Evolutionary conservation across 2,329 filamentous ascomycete genomes (phyloP), one percentile per base, ranked within the genome.

Genomic region (Trematosphaeria pertusa): DNA sequence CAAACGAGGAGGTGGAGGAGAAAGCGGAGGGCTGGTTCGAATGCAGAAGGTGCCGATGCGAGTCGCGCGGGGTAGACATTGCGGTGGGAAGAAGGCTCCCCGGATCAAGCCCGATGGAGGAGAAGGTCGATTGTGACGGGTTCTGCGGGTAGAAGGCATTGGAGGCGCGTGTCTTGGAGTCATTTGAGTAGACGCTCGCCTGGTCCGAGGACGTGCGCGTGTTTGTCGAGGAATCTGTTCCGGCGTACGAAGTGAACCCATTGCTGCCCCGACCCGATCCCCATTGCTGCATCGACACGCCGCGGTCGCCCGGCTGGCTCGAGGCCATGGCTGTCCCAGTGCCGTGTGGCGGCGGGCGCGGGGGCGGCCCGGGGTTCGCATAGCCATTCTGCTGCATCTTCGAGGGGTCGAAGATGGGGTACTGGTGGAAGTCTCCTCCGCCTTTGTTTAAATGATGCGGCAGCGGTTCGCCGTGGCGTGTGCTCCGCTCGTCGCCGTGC

Each of bases 381-480:
- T 77, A 77, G 37, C 77, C 68, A 58, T 75, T 78, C 48, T 77
- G 75, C 50, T 75, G 73, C 32, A 77, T 73, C 44, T 76, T 66
- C 30, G 80, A 73, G 21, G 83, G 76, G 57, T 87, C 86, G 69
- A 88, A 85, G 41, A 82, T 82, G 32, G 91, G 91, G 70, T 97
- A 96, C 66, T 96, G 93, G 75, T 96, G 91, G 67, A 86, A 96
- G 72, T 97, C 92, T 59, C 78, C 77, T 37, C 84, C 84, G 56
- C 79, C 80, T 74, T 91, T 92, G 71, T 91, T 92, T 43, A 95
- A 75, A 64, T 96, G 90, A 71, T 94, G 89, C 21, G 91, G 89
- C 48, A 89, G 80, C 47, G 88, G 88, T 45, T 94, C 88, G 67
- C 85, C 85, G 58, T 85, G 82, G 78, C 45, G 73, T 19, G 72